Conservation (phyloP, 2,329 filamentous ascomycete genomes). For the Penicillium sp. region DNA sequence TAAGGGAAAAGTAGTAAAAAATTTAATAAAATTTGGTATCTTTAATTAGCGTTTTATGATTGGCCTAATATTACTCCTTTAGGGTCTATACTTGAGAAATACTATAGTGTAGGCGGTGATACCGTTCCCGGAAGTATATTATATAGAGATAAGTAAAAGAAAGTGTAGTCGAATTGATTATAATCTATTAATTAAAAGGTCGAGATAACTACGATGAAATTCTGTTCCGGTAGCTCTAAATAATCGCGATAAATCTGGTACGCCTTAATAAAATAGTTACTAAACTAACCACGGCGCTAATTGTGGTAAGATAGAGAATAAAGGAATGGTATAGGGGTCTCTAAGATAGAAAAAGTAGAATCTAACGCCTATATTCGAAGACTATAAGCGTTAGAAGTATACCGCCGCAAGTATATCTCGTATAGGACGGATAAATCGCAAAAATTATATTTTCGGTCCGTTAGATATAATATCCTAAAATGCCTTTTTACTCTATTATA, state of each 20-base stretch:
- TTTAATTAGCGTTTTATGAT: too few species aligned
- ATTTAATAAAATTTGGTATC: too few species aligned
- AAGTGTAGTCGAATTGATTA: neutral
- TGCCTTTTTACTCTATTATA: neutral
- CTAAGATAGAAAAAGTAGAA: slow-evolving; percentile 8
- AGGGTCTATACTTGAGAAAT: too few species aligned
- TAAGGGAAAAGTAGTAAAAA: too few species aligned
- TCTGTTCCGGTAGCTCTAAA: slow-evolving; percentile 3
- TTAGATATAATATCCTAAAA: neutral
- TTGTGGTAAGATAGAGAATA: neutral
- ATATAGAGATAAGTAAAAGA: neutral
- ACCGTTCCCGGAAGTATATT: too few species aligned
- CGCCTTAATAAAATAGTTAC: slow-evolving; percentile 7
- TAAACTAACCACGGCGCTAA: slow-evolving; percentile 1
- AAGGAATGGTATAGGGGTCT: neutral
- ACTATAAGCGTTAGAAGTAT: neutral
- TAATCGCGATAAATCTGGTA: slow-evolving; percentile 6
- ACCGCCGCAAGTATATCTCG: neutral
- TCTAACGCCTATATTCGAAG: slow-evolving; percentile 16
- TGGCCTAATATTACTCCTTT: too few species aligned
- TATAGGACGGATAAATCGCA: neutral
- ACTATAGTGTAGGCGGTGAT: too few species aligned
- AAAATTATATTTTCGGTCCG: neutral
- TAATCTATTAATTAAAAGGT: slow-evolving; percentile 5
- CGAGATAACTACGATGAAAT: slow-evolving; percentile 1